A percentile compares a stretch with the other conserved stretches of the same genome.
Evolutionary conservation across 75 land plant genomes (phyloP).

Genomic region (Pseudotsuga menziesii): DNA sequence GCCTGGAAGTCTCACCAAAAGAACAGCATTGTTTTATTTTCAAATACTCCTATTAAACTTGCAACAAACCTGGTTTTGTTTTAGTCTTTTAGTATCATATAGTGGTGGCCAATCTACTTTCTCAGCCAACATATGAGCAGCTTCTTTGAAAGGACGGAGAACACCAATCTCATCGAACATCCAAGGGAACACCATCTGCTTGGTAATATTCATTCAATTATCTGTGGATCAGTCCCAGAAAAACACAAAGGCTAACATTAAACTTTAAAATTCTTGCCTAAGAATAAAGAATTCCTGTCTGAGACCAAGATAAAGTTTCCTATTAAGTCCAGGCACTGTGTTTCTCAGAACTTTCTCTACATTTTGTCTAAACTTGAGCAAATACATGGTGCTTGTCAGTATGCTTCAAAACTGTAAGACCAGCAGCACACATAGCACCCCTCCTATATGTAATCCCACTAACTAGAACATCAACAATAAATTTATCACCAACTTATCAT

Average conservation of each 20-base stretch:
- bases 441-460: background rate
- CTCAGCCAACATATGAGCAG: conserved; percentile 77
- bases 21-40: background rate
- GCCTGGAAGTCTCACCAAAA: background rate
- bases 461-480: background rate
- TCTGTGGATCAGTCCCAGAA: background rate
- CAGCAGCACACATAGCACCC: background rate
- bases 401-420: background rate
- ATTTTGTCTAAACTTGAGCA: background rate
- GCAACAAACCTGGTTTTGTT: conserved; percentile 65
- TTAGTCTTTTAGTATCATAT: conserved; percentile 51
- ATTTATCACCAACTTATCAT: background rate
- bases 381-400: background rate
- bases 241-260: background rate
- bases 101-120: conserved; percentile 87
- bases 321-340: background rate
- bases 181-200: conserved; percentile 99
- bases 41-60: background rate
- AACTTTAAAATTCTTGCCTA: background rate
- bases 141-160: conserved; percentile 74
- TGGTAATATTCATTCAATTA: background rate
- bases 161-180: conserved; percentile 88
- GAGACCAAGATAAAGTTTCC: background rate
- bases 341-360: no score
- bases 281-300: background rate